Evolutionary conservation across 805 yeast genomes (phyloP), one percentile per base, ranked within the genome.

Genomic region (Suhomyces prunicola): DNA sequence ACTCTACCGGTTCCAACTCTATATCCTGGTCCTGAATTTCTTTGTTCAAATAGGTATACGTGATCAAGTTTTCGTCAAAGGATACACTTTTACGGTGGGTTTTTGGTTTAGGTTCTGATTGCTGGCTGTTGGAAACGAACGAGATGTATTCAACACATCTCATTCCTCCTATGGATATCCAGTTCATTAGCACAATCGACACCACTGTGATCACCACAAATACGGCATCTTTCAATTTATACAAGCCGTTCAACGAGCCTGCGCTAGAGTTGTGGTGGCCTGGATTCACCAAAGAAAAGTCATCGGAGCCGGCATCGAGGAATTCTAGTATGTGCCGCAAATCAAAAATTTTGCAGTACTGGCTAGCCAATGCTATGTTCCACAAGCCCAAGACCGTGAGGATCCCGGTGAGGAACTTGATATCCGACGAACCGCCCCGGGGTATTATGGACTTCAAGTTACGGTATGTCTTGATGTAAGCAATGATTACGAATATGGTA

Each of bases 101-200:
- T 48, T 44, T 54, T 6, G 53, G 50, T 44, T 26, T 23, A 33
- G 27, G 45, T 10, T 33, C 42, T 23, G 42, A 17, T 24, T 51
- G 53, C 9, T 44, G 50, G 8, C 48, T 48, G 26, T 45, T 54
- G 50, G 50, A 44, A 7, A 57, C 39, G 44, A 56, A 55, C 27
- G 55, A 47, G 35, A 61, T 56, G 47, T 58, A 61, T 47, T 62
- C 64, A n/a, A 60, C 48, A 39, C 56, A 52, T 17, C 54, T 49
- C 29, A 55, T 33, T 5, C 57, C 60, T 7, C 56, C 61, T 2
- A 44, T 27, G 7, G 60, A 55, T 39, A 61, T 50, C 17, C 31
- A 15, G 24, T 54, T 55, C 44, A 54, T 35, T 4, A 59, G 44
- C 2, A 51, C 7, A 50, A 57, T 58, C 15, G 62, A 58, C 8